Base-by-base conservation (phyloP, 2,329 filamentous ascomycete genomes). In the Coniochaeta pulveracea region DNA sequence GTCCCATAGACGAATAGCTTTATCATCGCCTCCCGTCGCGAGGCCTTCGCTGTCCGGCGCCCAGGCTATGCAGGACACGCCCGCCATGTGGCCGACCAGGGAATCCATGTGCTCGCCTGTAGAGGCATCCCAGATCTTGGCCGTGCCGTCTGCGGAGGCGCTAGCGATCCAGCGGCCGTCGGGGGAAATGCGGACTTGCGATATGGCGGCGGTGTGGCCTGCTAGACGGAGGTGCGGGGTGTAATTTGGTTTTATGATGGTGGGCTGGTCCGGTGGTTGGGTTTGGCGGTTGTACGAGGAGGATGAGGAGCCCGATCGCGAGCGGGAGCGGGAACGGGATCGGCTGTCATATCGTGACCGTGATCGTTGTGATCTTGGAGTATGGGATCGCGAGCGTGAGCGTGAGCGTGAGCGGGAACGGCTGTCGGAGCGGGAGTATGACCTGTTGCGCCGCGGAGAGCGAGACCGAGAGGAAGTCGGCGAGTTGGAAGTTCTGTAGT, bases 21-120 rank as follows among this genome's bases (percentile, higher is more conserved):
- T 98, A 67, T 98, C 91, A 57, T 98, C 91, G 5, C 84, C 89
- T 16, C 89, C 91, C 8, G 85, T 89, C 4, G 89, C 91, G 29
- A 98, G 69, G 3, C 83, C 85, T 45, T 78, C 78, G 40, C 81
- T 85, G 54, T 96, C 86, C 0, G 89, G 88, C 38, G 80, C 80
- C 91, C 91, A 98, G n/a, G 88, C 80, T 30, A 98, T 70, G 24
- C 86, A 89, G 19, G 84, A 93, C 12, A 98, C 76, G 39, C 91
- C 91, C 1, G 89, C 88, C 51, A 95, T 72, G 59, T 98, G 91
- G 6, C 88, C 91, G 48, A 94, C 83, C 16, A 98, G 74, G 0
- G 85, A 94, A 48, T 94, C 83, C 52, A 89, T 75, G 40, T 91
- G 78, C 36, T 69, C 71, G 30, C 88, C 89, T 0, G 81, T 88